Evolutionary conservation across 306 rosid species (phyloP).

Genomic region (Pachyrhizus erosus): DNA sequence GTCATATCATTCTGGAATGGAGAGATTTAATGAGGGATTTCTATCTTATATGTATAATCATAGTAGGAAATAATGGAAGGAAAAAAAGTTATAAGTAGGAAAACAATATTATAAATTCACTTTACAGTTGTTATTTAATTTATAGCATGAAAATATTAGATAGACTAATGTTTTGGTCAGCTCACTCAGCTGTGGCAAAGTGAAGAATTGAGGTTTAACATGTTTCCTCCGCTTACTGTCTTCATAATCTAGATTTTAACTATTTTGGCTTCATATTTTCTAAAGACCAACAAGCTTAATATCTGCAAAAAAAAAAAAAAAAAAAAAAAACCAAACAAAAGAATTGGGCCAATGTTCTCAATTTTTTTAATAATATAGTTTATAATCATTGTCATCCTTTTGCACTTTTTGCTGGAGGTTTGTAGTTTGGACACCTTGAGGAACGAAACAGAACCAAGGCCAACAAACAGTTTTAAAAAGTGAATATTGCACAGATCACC

Average conservation of each 20-base stretch:
- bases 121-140: too few species aligned
- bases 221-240: background rate
- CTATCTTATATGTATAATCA: background rate
- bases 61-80: background rate
- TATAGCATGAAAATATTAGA: too few species aligned
- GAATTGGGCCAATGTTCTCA: background rate
- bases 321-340: background rate
- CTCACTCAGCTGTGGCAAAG: background rate
- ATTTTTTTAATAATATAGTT: background rate
- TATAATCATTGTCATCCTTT: background rate
- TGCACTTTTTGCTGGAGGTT: background rate
- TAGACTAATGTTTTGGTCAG: background rate
- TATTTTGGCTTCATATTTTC: background rate
- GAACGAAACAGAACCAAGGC: background rate
- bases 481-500: background rate
- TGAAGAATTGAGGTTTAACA: background rate
- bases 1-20: background rate
- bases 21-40: background rate
- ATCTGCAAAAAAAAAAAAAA: background rate
- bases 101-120: background rate
- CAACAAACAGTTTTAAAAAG: background rate
- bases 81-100: background rate
- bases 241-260: background rate
- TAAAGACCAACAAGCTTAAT: background rate
- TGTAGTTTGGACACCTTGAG: background rate